Evolutionary conservation across 257 asterid genomes (phyloP).

Genomic region (Thymus mandschuricus): DNA sequence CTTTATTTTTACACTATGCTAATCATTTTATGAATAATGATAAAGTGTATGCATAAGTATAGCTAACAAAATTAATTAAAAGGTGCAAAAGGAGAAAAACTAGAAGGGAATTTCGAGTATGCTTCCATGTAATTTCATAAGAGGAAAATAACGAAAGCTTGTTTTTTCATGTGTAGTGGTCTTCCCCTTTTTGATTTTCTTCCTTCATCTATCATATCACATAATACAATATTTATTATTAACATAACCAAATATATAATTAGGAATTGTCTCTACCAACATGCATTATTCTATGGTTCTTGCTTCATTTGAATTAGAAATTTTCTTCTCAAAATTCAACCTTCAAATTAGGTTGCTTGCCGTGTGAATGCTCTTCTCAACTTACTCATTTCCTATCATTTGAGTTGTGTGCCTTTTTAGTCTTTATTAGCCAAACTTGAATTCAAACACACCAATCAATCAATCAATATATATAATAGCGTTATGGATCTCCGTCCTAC

Average conservation of each 20-base stretch:
- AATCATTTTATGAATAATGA: no score
- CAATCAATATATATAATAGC: no score
- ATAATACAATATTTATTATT: background rate
- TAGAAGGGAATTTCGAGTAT: conserved; percentile 15
- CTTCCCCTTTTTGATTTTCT: background rate
- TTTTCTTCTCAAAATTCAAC: background rate
- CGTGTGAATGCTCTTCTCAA: conserved; percentile 18
- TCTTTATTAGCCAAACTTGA: conserved; percentile 12
- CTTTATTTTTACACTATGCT: no score
- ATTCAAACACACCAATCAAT: background rate
- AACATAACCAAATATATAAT: background rate
- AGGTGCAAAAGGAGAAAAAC: conserved; percentile 16
- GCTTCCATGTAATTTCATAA: conserved; percentile 12
- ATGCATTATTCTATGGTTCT: background rate
- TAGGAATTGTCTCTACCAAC: background rate
- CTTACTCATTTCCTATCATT: conserved; percentile 14
- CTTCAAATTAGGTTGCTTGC: conserved; percentile 28
- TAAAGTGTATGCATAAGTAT: background rate
- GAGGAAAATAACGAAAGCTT: background rate
- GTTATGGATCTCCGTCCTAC: no score
- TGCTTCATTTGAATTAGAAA: conserved; percentile 12
- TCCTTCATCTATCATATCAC: background rate
- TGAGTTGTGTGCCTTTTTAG: background rate
- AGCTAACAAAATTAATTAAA: background rate
- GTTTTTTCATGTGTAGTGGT: background rate